Conservation (phyloP, 495 filamentous ascomycete species). For the Umbilicaria muhlenbergii region DNA sequence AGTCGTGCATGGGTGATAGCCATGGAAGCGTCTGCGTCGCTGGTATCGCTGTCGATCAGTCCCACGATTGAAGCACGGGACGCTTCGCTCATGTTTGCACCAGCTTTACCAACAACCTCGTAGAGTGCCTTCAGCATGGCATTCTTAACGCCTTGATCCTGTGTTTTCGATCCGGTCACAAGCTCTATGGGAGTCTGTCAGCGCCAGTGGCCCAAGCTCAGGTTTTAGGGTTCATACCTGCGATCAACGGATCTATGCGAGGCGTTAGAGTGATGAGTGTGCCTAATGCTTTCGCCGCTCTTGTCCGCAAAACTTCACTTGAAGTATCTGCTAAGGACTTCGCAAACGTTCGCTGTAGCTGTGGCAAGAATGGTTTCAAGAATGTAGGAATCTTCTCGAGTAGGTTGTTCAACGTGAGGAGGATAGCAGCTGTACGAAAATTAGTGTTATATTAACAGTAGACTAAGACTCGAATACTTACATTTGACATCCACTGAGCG, state of each 20-base stretch:
- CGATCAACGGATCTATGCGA: conserved; percentile 80
- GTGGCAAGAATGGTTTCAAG: conserved; percentile 91
- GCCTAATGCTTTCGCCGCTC: conserved; percentile 90
- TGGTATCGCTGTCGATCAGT: conserved; percentile 72
- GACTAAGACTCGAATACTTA: conserved; percentile 11
- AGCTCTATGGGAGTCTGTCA: conserved; percentile 47
- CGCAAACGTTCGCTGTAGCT: conserved; percentile 91
- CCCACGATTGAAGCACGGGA: conserved; percentile 68
- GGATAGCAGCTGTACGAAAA: conserved; percentile 52
- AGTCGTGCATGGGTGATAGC: conserved; percentile 78
- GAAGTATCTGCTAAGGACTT: conserved; percentile 87
- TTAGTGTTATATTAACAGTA: conserved; percentile 2
- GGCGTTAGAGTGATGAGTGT: conserved; percentile 94
- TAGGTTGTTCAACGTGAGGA: conserved; percentile 85
- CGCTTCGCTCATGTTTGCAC: conserved; percentile 80
- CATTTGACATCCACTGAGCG: conserved; percentile 84
- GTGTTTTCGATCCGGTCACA: conserved; percentile 82
- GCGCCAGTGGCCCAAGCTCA: neutral
- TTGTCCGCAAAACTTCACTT: conserved; percentile 70
- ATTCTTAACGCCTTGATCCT: conserved; percentile 75
- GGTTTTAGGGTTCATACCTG: conserved; percentile 17
- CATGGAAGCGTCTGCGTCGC: conserved; percentile 58
- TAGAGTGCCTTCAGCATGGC: conserved; percentile 96
- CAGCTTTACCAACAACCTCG: conserved; percentile 90
- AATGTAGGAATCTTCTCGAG: conserved; percentile 93